Evolutionary conservation across 2,329 filamentous ascomycete species (phyloP).

Genomic region (Clathrospora elynae): DNA sequence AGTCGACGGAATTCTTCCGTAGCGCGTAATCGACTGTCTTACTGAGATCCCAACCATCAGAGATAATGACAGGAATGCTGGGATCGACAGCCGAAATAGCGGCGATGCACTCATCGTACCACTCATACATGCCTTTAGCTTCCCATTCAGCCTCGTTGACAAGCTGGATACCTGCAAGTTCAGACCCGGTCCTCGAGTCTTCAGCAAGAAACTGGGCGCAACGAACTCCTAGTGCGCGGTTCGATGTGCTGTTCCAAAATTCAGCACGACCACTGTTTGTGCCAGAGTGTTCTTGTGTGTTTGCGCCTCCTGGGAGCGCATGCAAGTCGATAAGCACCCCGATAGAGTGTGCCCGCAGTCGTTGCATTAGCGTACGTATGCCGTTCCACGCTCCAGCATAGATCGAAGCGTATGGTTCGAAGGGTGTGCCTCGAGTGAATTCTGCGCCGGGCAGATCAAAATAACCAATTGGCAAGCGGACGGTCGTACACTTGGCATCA

Average conservation of each 20-base stretch:
- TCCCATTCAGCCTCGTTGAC: conserved; percentile 61
- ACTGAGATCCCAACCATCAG: conserved; percentile 62
- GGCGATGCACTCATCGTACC: conserved; percentile 59
- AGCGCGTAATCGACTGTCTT: conserved; percentile 54
- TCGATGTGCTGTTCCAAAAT: conserved; percentile 55
- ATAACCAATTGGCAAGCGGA: conserved; percentile 66
- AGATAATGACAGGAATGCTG: conserved; percentile 61
- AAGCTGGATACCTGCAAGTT: conserved; percentile 62
- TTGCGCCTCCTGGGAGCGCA: conserved; percentile 63
- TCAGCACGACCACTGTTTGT: conserved; percentile 58
- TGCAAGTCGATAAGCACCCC: conserved; percentile 65
- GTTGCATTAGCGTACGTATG: conserved; percentile 55
- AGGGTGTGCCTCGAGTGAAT: conserved; percentile 59
- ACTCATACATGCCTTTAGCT: conserved; percentile 60
- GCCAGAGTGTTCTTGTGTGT: conserved; percentile 61
- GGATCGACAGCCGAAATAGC: conserved; percentile 56
- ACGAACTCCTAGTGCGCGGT: conserved; percentile 54
- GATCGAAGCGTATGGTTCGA: conserved; percentile 55
- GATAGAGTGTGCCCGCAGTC: conserved; percentile 56
- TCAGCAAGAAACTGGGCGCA: conserved; percentile 58
- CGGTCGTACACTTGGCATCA: conserved; percentile 60
- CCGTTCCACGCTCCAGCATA: conserved; percentile 61
- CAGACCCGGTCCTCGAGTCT: conserved; percentile 51
- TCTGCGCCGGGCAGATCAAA: conserved; percentile 58
- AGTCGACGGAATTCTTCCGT: conserved; percentile 47